These are phyloP conservation scores for Mycosphaerella sp. DNA, from an alignment of 2,329 filamentous ascomycete genomes.

Conservation along the genomic window DNA sequence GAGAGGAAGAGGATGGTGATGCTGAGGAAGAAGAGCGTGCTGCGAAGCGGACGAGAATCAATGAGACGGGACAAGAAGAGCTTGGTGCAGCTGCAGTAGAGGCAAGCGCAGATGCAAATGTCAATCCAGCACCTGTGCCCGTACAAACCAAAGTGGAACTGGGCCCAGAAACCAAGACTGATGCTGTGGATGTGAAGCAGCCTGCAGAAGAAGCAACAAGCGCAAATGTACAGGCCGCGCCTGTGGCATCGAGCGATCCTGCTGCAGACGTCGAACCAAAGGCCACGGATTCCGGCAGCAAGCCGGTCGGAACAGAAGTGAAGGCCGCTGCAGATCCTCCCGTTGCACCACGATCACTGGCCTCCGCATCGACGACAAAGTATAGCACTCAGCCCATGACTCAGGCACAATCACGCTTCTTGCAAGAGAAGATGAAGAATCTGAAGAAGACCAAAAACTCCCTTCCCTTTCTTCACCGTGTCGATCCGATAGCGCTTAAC, in stretches of 20 bases:
- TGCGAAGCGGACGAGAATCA: constrained; percentile 72
- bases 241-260: neutral
- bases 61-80: neutral
- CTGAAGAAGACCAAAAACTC: constrained; percentile 84
- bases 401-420: constrained; percentile 53
- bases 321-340: constrained; percentile 9
- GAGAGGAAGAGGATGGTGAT: constrained; percentile 68
- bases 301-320: constrained; percentile 8
- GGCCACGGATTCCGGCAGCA: neutral
- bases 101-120: neutral
- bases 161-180: constrained; percentile 1
- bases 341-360: constrained; percentile 7
- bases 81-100: neutral
- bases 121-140: neutral
- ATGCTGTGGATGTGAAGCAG: constrained; percentile 3
- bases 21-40: constrained; percentile 52
- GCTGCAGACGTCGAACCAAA: neutral
- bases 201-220: neutral
- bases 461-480: constrained; percentile 66
- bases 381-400: constrained; percentile 48
- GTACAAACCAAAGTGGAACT: neutral
- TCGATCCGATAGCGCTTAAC: constrained; percentile 65
- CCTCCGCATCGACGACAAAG: constrained; percentile 21
- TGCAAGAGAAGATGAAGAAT: constrained; percentile 61
- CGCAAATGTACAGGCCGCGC: neutral